Evolutionary conservation across 352 stramenopile species (phyloP).

Genomic region (Phytopythium montanum): DNA sequence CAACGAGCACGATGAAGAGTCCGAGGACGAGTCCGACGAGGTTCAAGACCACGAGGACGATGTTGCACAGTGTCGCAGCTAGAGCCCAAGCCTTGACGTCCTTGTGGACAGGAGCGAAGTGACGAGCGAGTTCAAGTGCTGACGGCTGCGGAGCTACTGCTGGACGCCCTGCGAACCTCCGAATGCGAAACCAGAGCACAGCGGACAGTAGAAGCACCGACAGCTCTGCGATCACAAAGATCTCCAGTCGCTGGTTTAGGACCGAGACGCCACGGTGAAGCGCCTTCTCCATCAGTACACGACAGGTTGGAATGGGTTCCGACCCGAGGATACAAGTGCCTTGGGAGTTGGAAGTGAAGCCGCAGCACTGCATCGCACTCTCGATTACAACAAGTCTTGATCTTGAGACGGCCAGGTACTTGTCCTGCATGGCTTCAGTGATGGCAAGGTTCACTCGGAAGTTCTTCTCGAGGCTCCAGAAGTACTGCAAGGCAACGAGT

Average conservation of each 20-base stretch:
- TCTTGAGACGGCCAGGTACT: constrained; percentile 22
- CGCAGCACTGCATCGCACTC: constrained; percentile 43
- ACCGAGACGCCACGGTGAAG: constrained; percentile 12
- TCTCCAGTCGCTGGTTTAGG: constrained; percentile 11
- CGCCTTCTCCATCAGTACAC: constrained; percentile 13
- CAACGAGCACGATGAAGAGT: constrained; percentile 33
- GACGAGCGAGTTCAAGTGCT: not conserved
- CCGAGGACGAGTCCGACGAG: constrained; percentile 19
- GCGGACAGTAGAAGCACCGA: constrained; percentile 17
- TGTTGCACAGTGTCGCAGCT: not conserved
- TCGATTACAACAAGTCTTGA: constrained; percentile 29
- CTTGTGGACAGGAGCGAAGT: not conserved
- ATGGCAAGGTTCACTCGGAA: constrained; percentile 33
- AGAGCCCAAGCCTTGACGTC: not conserved
- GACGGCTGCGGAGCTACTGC: not conserved
- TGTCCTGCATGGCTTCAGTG: constrained; percentile 23
- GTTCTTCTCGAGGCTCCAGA: constrained; percentile 24
- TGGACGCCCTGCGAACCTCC: constrained; percentile 13
- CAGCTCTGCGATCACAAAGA: constrained; percentile 17
- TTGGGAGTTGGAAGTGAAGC: constrained; percentile 29
- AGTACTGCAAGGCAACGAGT: constrained; percentile 22
- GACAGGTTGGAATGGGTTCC: constrained; percentile 24
- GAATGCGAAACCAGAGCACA: constrained; percentile 17
- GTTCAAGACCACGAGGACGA: constrained; percentile 17
- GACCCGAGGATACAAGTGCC: constrained; percentile 20